Percentiles rank a stretch among this genome's conserved stretches.
phyloP scores from a whole-genome alignment of 345 rosid species.

The Sonneratia alba region DNA sequence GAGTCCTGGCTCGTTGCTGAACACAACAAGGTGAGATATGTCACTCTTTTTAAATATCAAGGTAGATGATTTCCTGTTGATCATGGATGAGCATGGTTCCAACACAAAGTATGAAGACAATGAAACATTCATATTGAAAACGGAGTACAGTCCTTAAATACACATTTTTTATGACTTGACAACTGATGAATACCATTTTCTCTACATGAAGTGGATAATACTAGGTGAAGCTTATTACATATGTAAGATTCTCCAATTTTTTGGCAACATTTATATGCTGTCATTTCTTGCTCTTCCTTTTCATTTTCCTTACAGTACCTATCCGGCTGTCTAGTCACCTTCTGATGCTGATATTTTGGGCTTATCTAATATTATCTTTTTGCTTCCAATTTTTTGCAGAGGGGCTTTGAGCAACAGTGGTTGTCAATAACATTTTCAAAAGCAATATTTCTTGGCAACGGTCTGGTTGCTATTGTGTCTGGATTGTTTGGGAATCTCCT shows the following conservation, averaged over 20 bases:
- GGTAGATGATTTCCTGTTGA: not conserved
- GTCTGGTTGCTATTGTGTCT: conserved; percentile 78
- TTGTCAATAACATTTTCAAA: conserved; percentile 83
- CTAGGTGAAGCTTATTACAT: not conserved
- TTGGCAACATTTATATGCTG: not conserved
- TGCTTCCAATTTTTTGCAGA: conserved; percentile 31
- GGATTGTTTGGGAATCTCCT: conserved; percentile 83
- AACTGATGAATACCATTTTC: not conserved
- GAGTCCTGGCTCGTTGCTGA: conserved; percentile 99
- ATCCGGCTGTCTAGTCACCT: not conserved
- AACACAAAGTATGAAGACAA: not conserved
- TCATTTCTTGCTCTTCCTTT: not conserved
- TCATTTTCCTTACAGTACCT: not conserved
- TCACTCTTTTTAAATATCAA: not conserved
- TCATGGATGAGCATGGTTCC: too few relatives aligned
- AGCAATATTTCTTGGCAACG: conserved; percentile 89
- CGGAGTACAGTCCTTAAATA: not conserved
- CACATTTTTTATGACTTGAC: not conserved
- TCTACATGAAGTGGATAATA: not conserved
- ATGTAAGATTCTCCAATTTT: not conserved
- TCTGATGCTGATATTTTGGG: not conserved
- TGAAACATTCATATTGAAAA: not conserved
- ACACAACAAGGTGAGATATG: conserved; percentile 64
- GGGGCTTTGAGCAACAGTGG: conserved; percentile 91
- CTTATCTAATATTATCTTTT: not conserved